phyloP scores from a whole-genome alignment of 352 stramenopile genomes.

The Pythium sukuiense region DNA sequence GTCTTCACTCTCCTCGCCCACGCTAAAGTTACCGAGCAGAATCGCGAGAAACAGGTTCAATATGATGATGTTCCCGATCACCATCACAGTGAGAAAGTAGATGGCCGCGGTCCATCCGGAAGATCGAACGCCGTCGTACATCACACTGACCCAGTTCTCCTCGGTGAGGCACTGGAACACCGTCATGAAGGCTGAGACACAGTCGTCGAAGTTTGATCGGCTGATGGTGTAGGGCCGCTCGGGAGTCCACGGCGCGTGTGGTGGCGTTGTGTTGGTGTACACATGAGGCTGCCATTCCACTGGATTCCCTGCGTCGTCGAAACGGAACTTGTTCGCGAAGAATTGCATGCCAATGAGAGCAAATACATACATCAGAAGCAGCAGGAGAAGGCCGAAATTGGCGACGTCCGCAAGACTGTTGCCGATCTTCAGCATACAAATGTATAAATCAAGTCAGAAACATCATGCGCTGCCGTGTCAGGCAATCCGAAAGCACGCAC shows the following conservation, averaged over 20 bases:
- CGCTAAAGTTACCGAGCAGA: conserved; percentile 79
- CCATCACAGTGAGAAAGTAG: conserved; percentile 70
- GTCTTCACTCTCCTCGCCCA: conserved; percentile 35
- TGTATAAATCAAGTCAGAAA: neutral
- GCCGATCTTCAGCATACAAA: conserved; percentile 39
- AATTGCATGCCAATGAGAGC: conserved; percentile 73
- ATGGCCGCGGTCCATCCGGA: conserved; percentile 34
- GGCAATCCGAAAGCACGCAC: conserved; percentile 19
- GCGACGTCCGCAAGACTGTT: conserved; percentile 79
- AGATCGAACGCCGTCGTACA: conserved; percentile 77
- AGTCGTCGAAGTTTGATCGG: conserved; percentile 56
- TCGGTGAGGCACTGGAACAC: conserved; percentile 88
- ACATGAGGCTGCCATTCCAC: conserved; percentile 43
- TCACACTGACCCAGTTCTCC: conserved; percentile 88
- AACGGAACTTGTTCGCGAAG: conserved; percentile 86
- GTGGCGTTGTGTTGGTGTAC: conserved; percentile 40
- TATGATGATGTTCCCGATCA: conserved; percentile 85
- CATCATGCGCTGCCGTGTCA: too few relatives aligned
- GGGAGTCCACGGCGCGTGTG: conserved; percentile 42
- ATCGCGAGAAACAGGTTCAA: conserved; percentile 91
- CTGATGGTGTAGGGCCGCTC: conserved; percentile 42
- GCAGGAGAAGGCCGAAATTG: conserved; percentile 87
- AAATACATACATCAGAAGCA: conserved; percentile 91
- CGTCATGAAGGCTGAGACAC: conserved; percentile 61
- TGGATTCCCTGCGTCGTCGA: conserved; percentile 45